Percentiles rank a stretch among this genome's conserved stretches.
phyloP scores from a whole-genome alignment of 257 asterid species.

The Rauvolfia tetraphylla region DNA sequence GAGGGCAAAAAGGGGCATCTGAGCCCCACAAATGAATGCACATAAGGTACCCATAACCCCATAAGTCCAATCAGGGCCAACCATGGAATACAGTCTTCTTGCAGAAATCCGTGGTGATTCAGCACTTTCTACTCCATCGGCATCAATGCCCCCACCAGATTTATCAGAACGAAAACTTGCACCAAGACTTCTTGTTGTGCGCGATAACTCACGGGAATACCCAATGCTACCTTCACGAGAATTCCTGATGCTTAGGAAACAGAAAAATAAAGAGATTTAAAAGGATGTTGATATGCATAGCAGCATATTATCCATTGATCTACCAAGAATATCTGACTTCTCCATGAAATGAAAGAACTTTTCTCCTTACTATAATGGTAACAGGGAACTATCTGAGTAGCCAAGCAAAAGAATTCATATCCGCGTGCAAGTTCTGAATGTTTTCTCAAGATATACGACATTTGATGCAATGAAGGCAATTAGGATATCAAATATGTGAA shows the following conservation, averaged over 20 bases:
- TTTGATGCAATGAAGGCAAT: neutral
- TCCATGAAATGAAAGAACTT: neutral
- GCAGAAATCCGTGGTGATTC: conserved; percentile 48
- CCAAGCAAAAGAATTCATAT: neutral
- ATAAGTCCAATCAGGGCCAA: conserved; percentile 83
- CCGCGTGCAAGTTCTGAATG: neutral
- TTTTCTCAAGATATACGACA: neutral
- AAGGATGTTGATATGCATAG: neutral
- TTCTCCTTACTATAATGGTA: neutral
- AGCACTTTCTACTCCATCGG: conserved; percentile 50
- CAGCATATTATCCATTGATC: neutral
- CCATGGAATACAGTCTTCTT: conserved; percentile 70
- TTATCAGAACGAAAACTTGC: conserved; percentile 94
- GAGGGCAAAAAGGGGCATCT: conserved; percentile 90
- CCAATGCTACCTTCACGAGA: conserved; percentile 78
- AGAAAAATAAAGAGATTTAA: conserved; percentile 2
- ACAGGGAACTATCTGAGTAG: neutral
- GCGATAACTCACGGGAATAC: conserved; percentile 73
- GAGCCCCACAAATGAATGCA: conserved; percentile 88
- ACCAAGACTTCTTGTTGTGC: conserved; percentile 76
- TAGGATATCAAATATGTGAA: neutral
- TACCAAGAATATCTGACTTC: neutral
- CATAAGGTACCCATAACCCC: conserved; percentile 74
- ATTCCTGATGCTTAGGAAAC: conserved; percentile 46
- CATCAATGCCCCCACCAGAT: conserved; percentile 60